Evolutionary conservation across 768 basidiomycete genomes (phyloP), one percentile per base, ranked within the genome.

Genomic region (Terana coerulea): DNA sequence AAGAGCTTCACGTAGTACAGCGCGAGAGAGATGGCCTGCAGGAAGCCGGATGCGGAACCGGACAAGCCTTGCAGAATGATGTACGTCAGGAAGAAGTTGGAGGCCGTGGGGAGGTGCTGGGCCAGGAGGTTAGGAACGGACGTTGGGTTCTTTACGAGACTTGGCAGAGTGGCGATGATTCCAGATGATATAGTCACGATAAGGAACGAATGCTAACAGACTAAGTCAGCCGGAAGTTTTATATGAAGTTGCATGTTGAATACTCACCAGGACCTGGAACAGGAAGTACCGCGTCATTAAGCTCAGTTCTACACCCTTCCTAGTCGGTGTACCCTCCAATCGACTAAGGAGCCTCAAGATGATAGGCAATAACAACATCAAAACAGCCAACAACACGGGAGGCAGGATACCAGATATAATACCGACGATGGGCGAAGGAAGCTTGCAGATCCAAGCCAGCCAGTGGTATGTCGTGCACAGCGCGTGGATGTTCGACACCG

Each of bases 51-150:
- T 1, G 86, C 91, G 1, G 84, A 79, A 10, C 83, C 91, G 3
- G 91, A 69, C 28, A 97, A 75, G 54, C 89, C 91, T 69, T 92
- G 88, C 26, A 93, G 72, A 46, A 91, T 70, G 53, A 93, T 75
- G 61, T 88, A 93, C 77, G 91, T 92, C 47, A 95, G 72, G 83
- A 95, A 95, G 80, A 95, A 95, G 45, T 82, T 94, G 19, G 90
- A 90, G 0, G 91, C 85, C 54, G 76, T 68, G 0, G 97, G 95
- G 42, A 99, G 73, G 40, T 94, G 82, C 17, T 68, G 63, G 0
- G 97, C 93, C 41, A 99, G 73, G 17, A 88, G 72, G 0, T 66
- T 75, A 0, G 95, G 86, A 22, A 89, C 71, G 0, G 79, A 81
- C 0, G 75, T 71, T 0, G 93, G 93, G 67, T 90, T 79, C 47